phyloP scores from a whole-genome alignment of 225 moss, liverwort and hornwort genomes.

The Pleurozium schreberi region DNA sequence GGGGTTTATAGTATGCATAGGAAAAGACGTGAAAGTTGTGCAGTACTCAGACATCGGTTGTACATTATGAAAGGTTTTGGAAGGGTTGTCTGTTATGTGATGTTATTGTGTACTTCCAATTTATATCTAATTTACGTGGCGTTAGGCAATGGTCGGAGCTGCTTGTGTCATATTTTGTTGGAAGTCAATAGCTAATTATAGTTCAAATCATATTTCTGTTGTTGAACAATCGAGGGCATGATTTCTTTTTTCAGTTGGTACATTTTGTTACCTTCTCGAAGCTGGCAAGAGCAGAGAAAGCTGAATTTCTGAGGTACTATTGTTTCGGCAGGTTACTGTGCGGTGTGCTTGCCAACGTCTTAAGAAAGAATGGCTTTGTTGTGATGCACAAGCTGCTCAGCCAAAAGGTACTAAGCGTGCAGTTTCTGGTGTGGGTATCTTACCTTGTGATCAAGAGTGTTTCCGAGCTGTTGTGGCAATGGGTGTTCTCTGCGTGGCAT shows the following conservation, averaged over 20 bases:
- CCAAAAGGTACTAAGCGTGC: slow-evolving; percentile 31
- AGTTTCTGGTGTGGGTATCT: slow-evolving; percentile 47
- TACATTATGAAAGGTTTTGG: background rate
- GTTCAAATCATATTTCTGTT: background rate
- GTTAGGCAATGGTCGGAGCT: background rate
- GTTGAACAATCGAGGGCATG: background rate
- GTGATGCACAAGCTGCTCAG: slow-evolving; percentile 58
- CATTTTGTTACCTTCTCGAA: background rate
- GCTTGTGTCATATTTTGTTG: background rate
- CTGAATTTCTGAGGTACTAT: background rate
- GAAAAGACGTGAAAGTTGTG: background rate
- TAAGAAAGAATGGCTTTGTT: slow-evolving; percentile 85
- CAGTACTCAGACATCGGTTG: background rate
- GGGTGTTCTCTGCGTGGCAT: slow-evolving; percentile 25
- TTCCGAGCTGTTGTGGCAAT: slow-evolving; percentile 24
- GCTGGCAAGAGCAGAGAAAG: background rate
- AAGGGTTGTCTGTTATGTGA: background rate
- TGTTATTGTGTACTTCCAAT: background rate
- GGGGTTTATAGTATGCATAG: background rate
- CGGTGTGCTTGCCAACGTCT: slow-evolving; percentile 80
- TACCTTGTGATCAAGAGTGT: slow-evolving; percentile 75
- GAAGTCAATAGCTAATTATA: background rate
- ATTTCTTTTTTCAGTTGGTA: background rate
- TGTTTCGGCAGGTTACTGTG: slow-evolving; percentile 55
- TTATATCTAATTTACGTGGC: background rate